phyloP scores from a whole-genome alignment of 495 filamentous ascomycete genomes.

The Aspergillus taichungensis region DNA sequence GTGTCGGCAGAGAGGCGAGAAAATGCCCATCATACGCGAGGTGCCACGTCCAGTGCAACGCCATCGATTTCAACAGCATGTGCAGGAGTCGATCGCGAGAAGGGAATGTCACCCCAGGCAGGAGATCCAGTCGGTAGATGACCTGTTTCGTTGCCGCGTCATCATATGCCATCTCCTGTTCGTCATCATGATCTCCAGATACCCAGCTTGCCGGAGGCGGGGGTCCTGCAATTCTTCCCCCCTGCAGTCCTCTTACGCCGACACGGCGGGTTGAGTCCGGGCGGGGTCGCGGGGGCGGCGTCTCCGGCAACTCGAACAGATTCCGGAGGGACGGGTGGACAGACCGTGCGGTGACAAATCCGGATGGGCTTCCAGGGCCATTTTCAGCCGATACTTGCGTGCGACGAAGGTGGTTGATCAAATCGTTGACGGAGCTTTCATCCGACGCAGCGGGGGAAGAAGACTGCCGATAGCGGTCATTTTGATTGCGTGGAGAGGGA shows the following conservation, averaged over 20 bases:
- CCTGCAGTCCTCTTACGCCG: conserved; percentile 29
- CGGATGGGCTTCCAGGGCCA: conserved; percentile 6
- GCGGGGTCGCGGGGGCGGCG: conserved; percentile 56
- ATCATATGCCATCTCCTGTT: neutral
- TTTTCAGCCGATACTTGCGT: conserved; percentile 28
- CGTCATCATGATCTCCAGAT: conserved; percentile 7
- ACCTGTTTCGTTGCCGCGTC: conserved; percentile 5
- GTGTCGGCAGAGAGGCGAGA: conserved; percentile 52
- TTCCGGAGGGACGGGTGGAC: conserved; percentile 47
- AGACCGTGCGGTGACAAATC: conserved; percentile 24
- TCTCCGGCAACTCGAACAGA: conserved; percentile 63
- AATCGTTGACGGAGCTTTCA: conserved; percentile 36
- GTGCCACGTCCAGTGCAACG: conserved; percentile 61
- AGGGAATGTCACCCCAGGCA: conserved; percentile 40
- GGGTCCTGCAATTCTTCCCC: conserved; percentile 54
- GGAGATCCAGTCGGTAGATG: conserved; percentile 28
- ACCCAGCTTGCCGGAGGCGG: conserved; percentile 67
- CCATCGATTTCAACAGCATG: conserved; percentile 49
- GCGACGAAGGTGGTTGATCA: conserved; percentile 41
- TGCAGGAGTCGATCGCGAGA: conserved; percentile 46
- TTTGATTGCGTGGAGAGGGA: conserved; percentile 10
- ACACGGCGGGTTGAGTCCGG: conserved; percentile 30
- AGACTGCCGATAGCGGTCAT: conserved; percentile 20
- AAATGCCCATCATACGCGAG: conserved; percentile 57
- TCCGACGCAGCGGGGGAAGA: conserved; percentile 13